Conservation (phyloP, 2,329 filamentous ascomycete species). For the Fusarium albosuccineum region DNA sequence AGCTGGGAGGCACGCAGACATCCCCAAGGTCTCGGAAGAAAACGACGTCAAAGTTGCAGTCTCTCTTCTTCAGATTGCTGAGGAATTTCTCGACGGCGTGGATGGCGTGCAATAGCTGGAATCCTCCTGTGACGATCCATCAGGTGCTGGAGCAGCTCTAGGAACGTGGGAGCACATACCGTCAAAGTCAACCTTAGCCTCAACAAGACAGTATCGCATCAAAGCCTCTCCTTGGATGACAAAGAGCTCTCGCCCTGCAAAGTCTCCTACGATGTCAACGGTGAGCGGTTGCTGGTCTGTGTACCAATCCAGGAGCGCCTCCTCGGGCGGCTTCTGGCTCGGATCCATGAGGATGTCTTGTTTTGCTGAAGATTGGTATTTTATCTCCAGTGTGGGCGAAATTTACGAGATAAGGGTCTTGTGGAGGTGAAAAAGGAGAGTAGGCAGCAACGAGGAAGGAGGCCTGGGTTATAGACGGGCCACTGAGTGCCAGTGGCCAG, state of each 20-base stretch:
- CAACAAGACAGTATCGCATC: conserved; percentile 73
- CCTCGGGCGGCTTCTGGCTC: neutral
- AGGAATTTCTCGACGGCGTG: conserved; percentile 78
- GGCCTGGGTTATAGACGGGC: neutral
- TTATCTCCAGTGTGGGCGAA: neutral
- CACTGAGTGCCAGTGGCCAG: no score
- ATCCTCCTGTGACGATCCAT: conserved; percentile 61
- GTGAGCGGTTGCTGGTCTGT: conserved; percentile 15
- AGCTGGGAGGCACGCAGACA: conserved; percentile 65
- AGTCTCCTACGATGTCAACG: conserved; percentile 80
- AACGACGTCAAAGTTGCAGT: conserved; percentile 78
- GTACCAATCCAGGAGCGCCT: conserved; percentile 26
- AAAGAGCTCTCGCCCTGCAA: conserved; percentile 79
- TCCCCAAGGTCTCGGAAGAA: conserved; percentile 73
- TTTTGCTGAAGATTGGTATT: neutral
- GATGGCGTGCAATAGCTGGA: conserved; percentile 78
- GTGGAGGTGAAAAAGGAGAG: no score
- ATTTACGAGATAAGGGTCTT: neutral
- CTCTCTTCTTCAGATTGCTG: conserved; percentile 68
- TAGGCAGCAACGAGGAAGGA: no score
- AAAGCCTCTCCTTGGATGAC: conserved; percentile 80
- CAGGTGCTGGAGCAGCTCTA: neutral
- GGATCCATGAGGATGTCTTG: neutral
- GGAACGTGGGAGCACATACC: conserved; percentile 48
- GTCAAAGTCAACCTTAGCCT: conserved; percentile 73